Evolutionary conservation across 116 monocot species (phyloP).

Genomic region (Dioscorea cayenensis): DNA sequence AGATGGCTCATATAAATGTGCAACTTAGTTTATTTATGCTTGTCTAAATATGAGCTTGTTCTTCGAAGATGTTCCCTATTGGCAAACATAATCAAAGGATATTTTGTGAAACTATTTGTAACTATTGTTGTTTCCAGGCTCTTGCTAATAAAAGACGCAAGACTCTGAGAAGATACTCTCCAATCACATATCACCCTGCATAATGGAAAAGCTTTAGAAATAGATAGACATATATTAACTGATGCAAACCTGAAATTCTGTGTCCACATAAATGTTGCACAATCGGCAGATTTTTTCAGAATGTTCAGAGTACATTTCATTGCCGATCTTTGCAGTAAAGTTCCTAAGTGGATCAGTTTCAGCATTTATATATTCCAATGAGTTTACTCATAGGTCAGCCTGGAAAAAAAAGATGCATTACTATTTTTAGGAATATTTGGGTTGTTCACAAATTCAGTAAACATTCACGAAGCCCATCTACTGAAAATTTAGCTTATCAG

Average conservation of each 20-base stretch:
- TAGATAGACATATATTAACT: not conserved
- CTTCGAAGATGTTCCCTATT: too few relatives aligned
- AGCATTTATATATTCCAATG: slow-evolving; percentile 59
- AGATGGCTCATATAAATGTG: too few relatives aligned
- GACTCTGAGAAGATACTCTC: too few relatives aligned
- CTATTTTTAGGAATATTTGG: not conserved
- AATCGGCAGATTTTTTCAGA: slow-evolving; percentile 74
- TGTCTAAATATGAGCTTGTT: too few relatives aligned
- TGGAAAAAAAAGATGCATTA: slow-evolving; percentile 12
- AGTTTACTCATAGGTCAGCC: slow-evolving; percentile 62
- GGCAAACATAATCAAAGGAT: too few relatives aligned
- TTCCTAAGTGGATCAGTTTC: slow-evolving; percentile 85
- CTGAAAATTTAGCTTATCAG: too few relatives aligned
- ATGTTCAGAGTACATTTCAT: slow-evolving; percentile 71
- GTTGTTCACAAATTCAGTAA: not conserved
- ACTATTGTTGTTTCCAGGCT: too few relatives aligned
- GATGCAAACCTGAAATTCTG: slow-evolving; percentile 60
- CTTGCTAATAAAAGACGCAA: too few relatives aligned
- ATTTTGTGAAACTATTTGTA: too few relatives aligned
- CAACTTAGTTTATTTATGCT: too few relatives aligned
- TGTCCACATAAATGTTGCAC: slow-evolving; percentile 62
- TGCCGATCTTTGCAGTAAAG: slow-evolving; percentile 68
- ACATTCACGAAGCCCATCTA: not conserved
- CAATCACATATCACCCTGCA: too few relatives aligned
- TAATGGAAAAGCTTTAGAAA: not conserved